Evolutionary conservation across 345 rosid genomes (phyloP).

Genomic region (Combretum micranthum): DNA sequence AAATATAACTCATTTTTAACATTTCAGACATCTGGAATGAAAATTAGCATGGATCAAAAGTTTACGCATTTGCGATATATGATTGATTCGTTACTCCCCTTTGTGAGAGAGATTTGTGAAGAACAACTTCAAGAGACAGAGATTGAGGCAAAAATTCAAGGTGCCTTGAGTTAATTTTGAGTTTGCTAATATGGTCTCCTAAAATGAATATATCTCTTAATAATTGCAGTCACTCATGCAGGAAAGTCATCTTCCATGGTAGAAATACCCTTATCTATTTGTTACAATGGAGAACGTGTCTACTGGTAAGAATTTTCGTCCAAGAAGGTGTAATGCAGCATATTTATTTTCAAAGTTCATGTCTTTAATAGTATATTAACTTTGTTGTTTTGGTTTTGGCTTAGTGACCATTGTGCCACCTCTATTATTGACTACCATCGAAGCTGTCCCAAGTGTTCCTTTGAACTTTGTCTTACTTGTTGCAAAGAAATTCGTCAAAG

Average conservation of each 20-base stretch:
- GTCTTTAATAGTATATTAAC: not conserved
- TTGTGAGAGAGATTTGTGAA: slow-evolving; percentile 38
- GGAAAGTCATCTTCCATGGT: slow-evolving; percentile 20
- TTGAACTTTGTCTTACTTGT: slow-evolving; percentile 75
- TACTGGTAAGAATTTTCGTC: slow-evolving; percentile 47
- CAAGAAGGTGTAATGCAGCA: not conserved
- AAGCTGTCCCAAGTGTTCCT: slow-evolving; percentile 64
- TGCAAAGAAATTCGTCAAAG: slow-evolving; percentile 69
- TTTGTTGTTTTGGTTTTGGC: slow-evolving; percentile 7
- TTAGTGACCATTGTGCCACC: slow-evolving; percentile 84
- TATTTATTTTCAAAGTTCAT: not conserved
- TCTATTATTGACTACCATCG: slow-evolving; percentile 81
- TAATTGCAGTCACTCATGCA: slow-evolving; percentile 13
- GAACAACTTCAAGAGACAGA: slow-evolving; percentile 49
- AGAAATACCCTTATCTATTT: slow-evolving; percentile 34
- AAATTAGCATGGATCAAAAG: slow-evolving; percentile 35
- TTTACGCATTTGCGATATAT: slow-evolving; percentile 44
- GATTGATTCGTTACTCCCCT: slow-evolving; percentile 52
- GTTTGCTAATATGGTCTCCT: not conserved
- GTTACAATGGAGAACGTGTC: slow-evolving; percentile 60
- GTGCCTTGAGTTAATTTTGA: slow-evolving; percentile 20
- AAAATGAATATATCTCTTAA: not conserved
- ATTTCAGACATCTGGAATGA: slow-evolving; percentile 50
- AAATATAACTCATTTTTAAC: not conserved
- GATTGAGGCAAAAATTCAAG: slow-evolving; percentile 50